phyloP scores from a whole-genome alignment of 352 stramenopile genomes.

The Phytophthora sp. region DNA sequence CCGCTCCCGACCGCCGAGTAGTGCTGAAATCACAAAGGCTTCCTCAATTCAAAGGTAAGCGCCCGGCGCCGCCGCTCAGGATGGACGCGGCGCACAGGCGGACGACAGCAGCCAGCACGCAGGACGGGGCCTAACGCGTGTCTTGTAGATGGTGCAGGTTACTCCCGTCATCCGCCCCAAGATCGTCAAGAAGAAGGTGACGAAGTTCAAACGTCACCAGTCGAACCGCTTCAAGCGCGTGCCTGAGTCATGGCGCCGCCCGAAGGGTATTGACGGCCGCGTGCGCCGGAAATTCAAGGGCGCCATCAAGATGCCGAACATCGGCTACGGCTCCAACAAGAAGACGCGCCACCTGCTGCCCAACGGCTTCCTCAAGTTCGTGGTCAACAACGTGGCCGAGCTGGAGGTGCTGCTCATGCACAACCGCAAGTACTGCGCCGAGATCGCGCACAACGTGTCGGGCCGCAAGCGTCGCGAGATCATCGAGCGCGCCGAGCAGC shows the following conservation, averaged over 20 bases:
- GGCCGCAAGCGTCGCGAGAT: conserved; percentile 97
- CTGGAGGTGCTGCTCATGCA: conserved; percentile 96
- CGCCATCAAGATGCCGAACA: conserved; percentile 97
- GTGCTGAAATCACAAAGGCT: conserved; percentile 90
- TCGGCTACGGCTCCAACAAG: conserved; percentile 99
- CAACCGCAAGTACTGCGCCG: conserved; percentile 98
- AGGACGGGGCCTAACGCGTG: conserved; percentile 9
- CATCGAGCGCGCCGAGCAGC: conserved; percentile 97
- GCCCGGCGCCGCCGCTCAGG: too few relatives aligned
- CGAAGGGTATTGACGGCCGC: conserved; percentile 99
- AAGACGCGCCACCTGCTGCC: conserved; percentile 98
- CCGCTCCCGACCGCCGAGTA: conserved; percentile 38
- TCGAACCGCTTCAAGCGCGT: conserved; percentile 99
- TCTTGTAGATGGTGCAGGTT: conserved; percentile 89
- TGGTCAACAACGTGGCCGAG: conserved; percentile 98
- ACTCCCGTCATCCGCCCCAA: conserved; percentile 89
- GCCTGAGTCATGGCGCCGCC: conserved; percentile 96
- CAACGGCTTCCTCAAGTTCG: conserved; percentile 99
- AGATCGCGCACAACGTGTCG: conserved; percentile 99
- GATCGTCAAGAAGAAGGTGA: conserved; percentile 99
- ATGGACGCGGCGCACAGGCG: too few relatives aligned
- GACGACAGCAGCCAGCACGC: background rate
- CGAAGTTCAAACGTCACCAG: conserved; percentile 99
- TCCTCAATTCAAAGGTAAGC: conserved; percentile 86
- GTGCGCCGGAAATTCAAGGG: conserved; percentile 99